Conservation (phyloP, 148 eudicot genomes). For the Fagopyrum tataricum region DNA sequence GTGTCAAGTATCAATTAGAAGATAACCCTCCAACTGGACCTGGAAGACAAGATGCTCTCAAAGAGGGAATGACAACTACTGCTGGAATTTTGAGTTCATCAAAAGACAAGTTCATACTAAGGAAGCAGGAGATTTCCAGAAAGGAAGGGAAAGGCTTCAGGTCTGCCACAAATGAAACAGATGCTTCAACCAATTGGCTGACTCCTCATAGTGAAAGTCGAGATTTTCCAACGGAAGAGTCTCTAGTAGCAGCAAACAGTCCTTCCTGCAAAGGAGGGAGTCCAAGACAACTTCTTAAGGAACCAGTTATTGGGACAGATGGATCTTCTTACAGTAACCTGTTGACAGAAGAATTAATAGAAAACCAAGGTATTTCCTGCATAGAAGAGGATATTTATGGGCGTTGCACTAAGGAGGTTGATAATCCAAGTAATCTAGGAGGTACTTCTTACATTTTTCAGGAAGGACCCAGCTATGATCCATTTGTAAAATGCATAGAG, state of each 20-base stretch:
- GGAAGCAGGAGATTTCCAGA: constrained; percentile 4
- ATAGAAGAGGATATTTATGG: neutral
- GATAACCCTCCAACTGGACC: constrained; percentile 12
- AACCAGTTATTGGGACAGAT: neutral
- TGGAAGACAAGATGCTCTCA: neutral
- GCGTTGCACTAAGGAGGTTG: neutral
- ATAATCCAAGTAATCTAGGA: neutral
- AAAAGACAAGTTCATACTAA: neutral
- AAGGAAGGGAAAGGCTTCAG: constrained; percentile 10
- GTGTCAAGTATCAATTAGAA: constrained; percentile 31
- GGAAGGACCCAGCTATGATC: no score
- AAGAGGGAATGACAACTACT: neutral
- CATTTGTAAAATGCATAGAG: no score
- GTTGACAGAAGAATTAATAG: neutral
- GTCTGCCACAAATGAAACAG: neutral
- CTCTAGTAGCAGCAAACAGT: constrained; percentile 4
- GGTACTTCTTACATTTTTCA: no score
- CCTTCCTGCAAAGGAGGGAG: neutral
- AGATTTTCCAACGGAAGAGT: neutral
- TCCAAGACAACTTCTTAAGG: neutral
- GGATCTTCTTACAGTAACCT: neutral
- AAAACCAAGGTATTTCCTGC: neutral
- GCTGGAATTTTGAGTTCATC: constrained; percentile 11
- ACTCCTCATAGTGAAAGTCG: neutral
- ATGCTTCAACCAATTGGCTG: neutral